Evolutionary conservation across 208 protist species (phyloP).

Genomic region (Crithidia bombi): DNA sequence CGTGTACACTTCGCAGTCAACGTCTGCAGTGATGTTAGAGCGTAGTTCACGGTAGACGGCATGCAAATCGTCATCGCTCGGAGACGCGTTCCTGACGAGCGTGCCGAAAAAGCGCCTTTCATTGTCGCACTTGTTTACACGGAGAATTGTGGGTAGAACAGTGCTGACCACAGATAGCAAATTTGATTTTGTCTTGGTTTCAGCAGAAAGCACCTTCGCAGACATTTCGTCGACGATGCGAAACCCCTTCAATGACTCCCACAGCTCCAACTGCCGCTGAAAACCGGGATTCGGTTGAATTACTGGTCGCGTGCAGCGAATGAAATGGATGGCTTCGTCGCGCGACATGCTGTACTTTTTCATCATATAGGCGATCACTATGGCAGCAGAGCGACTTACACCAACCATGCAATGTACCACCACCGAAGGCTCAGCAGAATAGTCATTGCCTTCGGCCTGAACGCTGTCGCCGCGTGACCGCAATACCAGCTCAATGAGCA

Average conservation of each 20-base stretch:
- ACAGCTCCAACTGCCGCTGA: conserved; percentile 63
- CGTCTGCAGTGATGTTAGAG: conserved; percentile 43
- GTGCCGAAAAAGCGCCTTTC: conserved; percentile 72
- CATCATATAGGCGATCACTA: conserved; percentile 89
- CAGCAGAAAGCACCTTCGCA: conserved; percentile 44
- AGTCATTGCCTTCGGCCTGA: neutral
- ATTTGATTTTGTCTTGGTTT: conserved; percentile 51
- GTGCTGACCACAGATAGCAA: conserved; percentile 36
- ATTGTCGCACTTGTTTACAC: conserved; percentile 50
- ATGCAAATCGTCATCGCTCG: conserved; percentile 28
- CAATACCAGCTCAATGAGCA: conserved; percentile 72
- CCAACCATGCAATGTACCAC: conserved; percentile 89
- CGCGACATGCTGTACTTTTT: conserved; percentile 51
- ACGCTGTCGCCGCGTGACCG: conserved; percentile 23
- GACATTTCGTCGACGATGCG: conserved; percentile 67
- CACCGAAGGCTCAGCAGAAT: conserved; percentile 35
- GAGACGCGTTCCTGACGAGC: conserved; percentile 29
- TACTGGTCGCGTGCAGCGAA: conserved; percentile 59
- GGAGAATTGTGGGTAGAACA: conserved; percentile 51
- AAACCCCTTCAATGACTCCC: conserved; percentile 49
- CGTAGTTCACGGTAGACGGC: conserved; percentile 46
- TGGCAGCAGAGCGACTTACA: conserved; percentile 81
- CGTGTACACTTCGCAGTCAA: conserved; percentile 68
- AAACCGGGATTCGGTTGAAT: conserved; percentile 84
- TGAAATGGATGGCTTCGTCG: conserved; percentile 61